Conservation (phyloP, 2,329 filamentous ascomycete genomes). For the Botryosphaeria dothidea region DNA sequence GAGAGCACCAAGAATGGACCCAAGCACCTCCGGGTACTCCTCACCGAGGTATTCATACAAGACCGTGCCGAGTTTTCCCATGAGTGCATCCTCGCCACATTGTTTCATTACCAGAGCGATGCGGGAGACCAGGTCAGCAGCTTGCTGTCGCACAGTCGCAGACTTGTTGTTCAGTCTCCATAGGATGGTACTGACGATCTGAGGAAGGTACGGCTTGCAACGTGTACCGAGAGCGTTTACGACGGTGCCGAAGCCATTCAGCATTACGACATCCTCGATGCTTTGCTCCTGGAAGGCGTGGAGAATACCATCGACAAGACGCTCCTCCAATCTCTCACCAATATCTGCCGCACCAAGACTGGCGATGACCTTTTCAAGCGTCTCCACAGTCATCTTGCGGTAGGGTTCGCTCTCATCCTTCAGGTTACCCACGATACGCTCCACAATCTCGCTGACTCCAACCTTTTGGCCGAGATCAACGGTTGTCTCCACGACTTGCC, state of each 20-base stretch:
- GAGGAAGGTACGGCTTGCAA: constrained; percentile 94
- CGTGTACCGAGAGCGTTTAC: constrained; percentile 92
- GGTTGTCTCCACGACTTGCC: constrained; percentile 96
- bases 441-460: constrained; percentile 92
- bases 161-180: constrained; percentile 98
- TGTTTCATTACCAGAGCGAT: constrained; percentile 99
- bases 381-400: constrained; percentile 98
- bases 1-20: constrained; percentile 91
- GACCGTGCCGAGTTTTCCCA: constrained; percentile 92
- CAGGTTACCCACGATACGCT: constrained; percentile 89
- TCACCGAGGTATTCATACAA: constrained; percentile 98
- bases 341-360: constrained; percentile 93
- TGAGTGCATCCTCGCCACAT: constrained; percentile 91
- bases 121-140: constrained; percentile 91
- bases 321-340: constrained; percentile 86
- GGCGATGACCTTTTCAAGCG: constrained; percentile 93
- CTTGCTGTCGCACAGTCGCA: constrained; percentile 92
- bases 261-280: constrained; percentile 91
- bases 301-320: constrained; percentile 91
- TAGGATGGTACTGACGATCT: constrained; percentile 95
- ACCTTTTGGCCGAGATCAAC: constrained; percentile 97
- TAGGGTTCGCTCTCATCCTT: constrained; percentile 99
- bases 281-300: constrained; percentile 98
- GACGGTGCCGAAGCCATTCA: constrained; percentile 97
- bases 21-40: constrained; percentile 96